Conservation (phyloP, 306 rosid species). For the Citrullus amarus region DNA sequence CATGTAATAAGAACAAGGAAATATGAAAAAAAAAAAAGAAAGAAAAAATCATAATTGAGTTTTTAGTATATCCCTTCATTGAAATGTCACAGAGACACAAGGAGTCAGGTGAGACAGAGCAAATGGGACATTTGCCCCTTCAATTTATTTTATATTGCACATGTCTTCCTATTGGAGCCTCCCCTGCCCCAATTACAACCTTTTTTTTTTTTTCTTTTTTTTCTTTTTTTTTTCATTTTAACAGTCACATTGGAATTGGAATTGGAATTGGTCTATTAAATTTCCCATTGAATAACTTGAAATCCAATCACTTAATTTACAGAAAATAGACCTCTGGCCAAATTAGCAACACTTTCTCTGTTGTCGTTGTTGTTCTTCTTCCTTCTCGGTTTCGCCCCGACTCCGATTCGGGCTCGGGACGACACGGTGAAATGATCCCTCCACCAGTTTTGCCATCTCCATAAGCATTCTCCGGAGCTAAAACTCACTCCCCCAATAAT, state of each 20-base stretch:
- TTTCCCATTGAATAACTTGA: background rate
- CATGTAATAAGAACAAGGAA: background rate
- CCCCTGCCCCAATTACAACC: background rate
- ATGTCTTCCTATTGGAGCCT: background rate
- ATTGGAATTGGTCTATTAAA: background rate
- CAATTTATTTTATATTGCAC: background rate
- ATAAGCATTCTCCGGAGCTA: constrained; percentile 36
- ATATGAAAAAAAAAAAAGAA: too few relatives aligned
- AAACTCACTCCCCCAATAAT: constrained; percentile 9
- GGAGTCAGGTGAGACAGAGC: constrained; percentile 27
- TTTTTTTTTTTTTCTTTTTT: background rate
- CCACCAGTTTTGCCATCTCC: constrained; percentile 68
- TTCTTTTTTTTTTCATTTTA: background rate
- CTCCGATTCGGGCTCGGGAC: constrained; percentile 54
- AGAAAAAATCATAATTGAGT: background rate
- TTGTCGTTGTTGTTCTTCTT: background rate
- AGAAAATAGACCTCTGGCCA: background rate
- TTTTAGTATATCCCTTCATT: background rate
- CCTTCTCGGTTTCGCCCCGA: background rate
- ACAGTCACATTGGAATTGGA: background rate
- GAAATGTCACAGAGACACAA: constrained; percentile 2
- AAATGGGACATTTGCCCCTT: background rate
- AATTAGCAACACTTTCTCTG: background rate
- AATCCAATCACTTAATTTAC: background rate
- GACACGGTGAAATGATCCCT: constrained; percentile 39